These are phyloP conservation scores for Ceratocystis diversiconidia DNA, from an alignment of 2,329 filamentous ascomycete species.

Conservation along the genomic window DNA sequence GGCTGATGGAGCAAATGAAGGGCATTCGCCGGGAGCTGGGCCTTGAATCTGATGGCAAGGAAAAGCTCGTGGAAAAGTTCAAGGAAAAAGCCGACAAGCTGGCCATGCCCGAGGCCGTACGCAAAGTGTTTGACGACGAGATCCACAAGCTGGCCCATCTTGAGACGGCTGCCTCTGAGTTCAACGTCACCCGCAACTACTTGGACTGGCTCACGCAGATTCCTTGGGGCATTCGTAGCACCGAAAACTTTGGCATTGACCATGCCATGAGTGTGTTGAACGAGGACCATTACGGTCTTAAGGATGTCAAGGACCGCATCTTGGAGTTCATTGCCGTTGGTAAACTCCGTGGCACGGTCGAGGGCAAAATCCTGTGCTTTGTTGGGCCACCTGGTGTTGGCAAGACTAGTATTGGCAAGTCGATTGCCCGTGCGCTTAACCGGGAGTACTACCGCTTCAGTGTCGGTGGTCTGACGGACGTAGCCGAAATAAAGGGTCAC, in stretches of 20 bases:
- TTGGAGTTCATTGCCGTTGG: constrained; percentile 96
- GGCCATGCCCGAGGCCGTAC: constrained; percentile 91
- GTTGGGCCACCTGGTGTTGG: constrained; percentile 94
- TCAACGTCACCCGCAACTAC: constrained; percentile 97
- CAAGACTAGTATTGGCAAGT: constrained; percentile 98
- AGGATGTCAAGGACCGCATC: constrained; percentile 97
- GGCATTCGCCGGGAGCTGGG: constrained; percentile 90
- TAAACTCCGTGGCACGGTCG: constrained; percentile 89
- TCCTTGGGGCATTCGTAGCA: constrained; percentile 87
- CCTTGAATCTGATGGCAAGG: constrained; percentile 94
- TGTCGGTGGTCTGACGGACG: constrained; percentile 89
- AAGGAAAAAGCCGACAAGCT: constrained; percentile 87
- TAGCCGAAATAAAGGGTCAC: constrained; percentile 97
- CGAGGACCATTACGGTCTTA: constrained; percentile 90
- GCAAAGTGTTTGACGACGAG: constrained; percentile 97
- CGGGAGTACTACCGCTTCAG: constrained; percentile 97
- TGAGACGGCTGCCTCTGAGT: constrained; percentile 90
- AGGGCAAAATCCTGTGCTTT: constrained; percentile 96
- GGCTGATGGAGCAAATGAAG: constrained; percentile 99
- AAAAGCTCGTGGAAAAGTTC: constrained; percentile 95
- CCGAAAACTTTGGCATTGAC: constrained; percentile 91
- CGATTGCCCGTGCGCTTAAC: constrained; percentile 86
- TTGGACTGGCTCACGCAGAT: constrained; percentile 98
- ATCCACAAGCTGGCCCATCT: constrained; percentile 92
- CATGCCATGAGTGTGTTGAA: constrained; percentile 84